phyloP scores from a whole-genome alignment of 164 flowering plant species.

The Amborella trichopoda region DNA sequence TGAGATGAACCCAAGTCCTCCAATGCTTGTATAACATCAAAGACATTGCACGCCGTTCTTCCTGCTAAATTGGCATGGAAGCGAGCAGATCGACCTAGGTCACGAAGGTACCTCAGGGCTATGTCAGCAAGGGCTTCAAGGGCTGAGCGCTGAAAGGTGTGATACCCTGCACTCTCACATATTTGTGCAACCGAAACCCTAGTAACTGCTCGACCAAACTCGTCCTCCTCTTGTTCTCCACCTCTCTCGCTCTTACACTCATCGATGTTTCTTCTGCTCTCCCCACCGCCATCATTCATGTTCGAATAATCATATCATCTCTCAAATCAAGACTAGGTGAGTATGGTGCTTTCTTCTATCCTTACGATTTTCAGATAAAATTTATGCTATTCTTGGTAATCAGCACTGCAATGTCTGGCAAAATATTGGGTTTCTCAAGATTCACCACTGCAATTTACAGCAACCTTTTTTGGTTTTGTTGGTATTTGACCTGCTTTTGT shows the following conservation, averaged over 20 bases:
- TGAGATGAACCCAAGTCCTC: constrained; percentile 42
- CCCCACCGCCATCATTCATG: constrained; percentile 44
- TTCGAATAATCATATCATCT: too few species aligned
- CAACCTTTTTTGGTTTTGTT: too few species aligned
- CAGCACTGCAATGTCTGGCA: too few species aligned
- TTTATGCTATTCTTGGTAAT: too few species aligned
- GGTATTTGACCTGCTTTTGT: too few species aligned
- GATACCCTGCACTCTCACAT: constrained; percentile 65
- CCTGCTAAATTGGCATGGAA: constrained; percentile 45
- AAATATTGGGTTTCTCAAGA: too few species aligned
- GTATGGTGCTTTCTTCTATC: too few species aligned
- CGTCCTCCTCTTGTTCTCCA: constrained; percentile 24
- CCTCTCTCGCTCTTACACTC: constrained; percentile 9
- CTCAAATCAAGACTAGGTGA: too few species aligned
- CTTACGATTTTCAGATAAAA: too few species aligned
- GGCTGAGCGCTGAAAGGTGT: constrained; percentile 59
- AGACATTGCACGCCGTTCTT: constrained; percentile 50
- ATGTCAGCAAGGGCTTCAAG: constrained; percentile 51
- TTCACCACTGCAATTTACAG: too few species aligned
- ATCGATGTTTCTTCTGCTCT: constrained; percentile 22
- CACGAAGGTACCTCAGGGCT: constrained; percentile 35
- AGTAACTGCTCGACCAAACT: constrained; percentile 44
- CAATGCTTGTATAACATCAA: constrained; percentile 66
- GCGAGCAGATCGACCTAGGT: constrained; percentile 42
- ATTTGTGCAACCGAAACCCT: constrained; percentile 66